Conservation (phyloP, 1,284 basidiomycete genomes). For the Inonotus hispidus region DNA sequence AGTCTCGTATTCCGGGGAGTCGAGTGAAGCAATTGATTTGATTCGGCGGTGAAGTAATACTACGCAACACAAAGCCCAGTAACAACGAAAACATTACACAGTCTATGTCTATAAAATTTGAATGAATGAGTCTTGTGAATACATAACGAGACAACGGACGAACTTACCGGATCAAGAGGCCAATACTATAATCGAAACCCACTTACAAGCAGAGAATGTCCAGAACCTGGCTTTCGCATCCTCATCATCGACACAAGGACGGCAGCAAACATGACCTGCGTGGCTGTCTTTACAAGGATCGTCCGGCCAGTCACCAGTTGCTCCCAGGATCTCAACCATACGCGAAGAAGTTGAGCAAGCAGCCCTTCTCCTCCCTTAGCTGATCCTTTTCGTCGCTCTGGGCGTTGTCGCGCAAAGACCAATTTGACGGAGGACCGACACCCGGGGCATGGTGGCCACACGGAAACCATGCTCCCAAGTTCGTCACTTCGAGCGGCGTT, state of each 20-base stretch:
- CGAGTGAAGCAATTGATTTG: too few species aligned
- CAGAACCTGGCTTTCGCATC: conserved; percentile 13
- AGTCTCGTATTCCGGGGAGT: too few species aligned
- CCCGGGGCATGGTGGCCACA: conserved; percentile 23
- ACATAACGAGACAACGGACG: background rate
- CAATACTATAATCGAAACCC: background rate
- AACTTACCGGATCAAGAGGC: background rate
- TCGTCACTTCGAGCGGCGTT: background rate
- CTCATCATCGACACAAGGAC: conserved; percentile 22
- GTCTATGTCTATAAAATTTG: background rate
- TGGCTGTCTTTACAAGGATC: conserved; percentile 18
- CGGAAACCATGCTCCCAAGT: conserved; percentile 20
- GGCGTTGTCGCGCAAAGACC: conserved; percentile 15
- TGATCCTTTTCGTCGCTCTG: background rate
- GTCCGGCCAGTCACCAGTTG: conserved; percentile 21
- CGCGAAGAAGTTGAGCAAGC: background rate
- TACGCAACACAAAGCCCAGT: too few species aligned
- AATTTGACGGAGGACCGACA: conserved; percentile 22
- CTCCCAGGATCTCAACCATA: conserved; percentile 20
- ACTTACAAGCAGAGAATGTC: conserved; percentile 1
- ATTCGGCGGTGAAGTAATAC: too few species aligned
- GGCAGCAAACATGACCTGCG: conserved; percentile 22
- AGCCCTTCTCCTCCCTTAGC: background rate
- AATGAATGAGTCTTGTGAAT: background rate
- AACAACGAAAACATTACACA: background rate